Base-by-base conservation (phyloP, 495 filamentous ascomycete genomes). In the Thermothielavioides terrestris region DNA sequence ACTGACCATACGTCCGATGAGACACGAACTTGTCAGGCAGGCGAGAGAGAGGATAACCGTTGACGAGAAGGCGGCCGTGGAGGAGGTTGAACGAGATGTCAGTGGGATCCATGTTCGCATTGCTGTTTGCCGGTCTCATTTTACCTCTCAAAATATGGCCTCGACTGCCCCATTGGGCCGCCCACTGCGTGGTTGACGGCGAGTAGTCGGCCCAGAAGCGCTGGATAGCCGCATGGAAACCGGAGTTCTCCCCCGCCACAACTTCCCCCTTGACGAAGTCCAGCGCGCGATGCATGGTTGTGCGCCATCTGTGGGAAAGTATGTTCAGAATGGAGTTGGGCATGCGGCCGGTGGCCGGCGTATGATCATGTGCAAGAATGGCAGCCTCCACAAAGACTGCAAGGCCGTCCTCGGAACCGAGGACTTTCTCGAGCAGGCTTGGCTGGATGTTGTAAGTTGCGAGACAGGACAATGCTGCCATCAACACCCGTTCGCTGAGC, bases 1-100 rank as follows among this genome's bases (percentile, higher is more conserved):
- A 64, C 47, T 53, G 46, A 0, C 10, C 2, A 37, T 69, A 73
- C 2, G 51, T 61, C 0, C 18, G 0, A 38, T 78, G 69, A 3
- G 43, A 30, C 27, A 71, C 60, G 47, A 76, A 84, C 6, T 69
- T 52, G 4, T 21, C 12, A 0, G 80, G 80, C 0, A 81, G 66
- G 18, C 73, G 68, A 11, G 66, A 60, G 10, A 82, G 51, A 0
- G 78, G 80, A 1, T 58, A 52, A 1, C 77, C 78, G 49, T 83
- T 68, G 12, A 84, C 68, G 18, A 84, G 70, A 2, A 85, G 67
- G 27, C 72, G 63, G 0, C 78, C 78, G 2, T 67, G 76, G 17
- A 84, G 57, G 4, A 81, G 32, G 54, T 83, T 79, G 54, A 68
- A 79, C 20, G 75, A 68, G 3, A 82, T 66, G 1, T 18, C 14